Evolutionary conservation across 768 basidiomycete genomes (phyloP).

Genomic region (Multifurca ochricompacta): DNA sequence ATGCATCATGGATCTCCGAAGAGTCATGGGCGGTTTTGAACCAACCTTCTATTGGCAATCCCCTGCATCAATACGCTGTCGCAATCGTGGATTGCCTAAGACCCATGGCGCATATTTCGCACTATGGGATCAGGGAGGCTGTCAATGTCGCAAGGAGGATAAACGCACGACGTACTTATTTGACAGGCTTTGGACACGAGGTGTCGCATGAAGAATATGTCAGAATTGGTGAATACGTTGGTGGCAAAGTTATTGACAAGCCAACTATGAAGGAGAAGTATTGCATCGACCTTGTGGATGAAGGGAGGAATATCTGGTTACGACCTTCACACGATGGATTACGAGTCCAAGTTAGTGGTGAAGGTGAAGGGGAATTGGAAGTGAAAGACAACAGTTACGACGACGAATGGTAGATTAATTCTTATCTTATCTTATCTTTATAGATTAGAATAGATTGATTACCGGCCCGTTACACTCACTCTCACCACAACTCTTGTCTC

Average conservation of each 20-base stretch:
- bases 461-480: no score
- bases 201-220: slow-evolving; percentile 71
- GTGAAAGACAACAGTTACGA: slow-evolving; percentile 51
- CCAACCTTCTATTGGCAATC: slow-evolving; percentile 22
- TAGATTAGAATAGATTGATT: background rate
- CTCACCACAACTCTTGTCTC: no score
- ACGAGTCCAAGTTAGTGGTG: slow-evolving; percentile 39
- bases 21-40: slow-evolving; percentile 52
- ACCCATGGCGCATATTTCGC: slow-evolving; percentile 61
- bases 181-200: slow-evolving; percentile 73
- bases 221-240: slow-evolving; percentile 48
- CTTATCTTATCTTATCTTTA: no score
- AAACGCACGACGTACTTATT: slow-evolving; percentile 54
- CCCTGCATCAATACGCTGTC: slow-evolving; percentile 36
- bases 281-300: slow-evolving; percentile 41
- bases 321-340: slow-evolving; percentile 74
- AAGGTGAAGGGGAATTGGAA: no score
- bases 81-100: slow-evolving; percentile 74
- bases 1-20: slow-evolving; percentile 75
- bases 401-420: slow-evolving; percentile 17
- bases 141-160: slow-evolving; percentile 48
- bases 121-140: slow-evolving; percentile 66
- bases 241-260: slow-evolving; percentile 27
- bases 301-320: slow-evolving; percentile 48
- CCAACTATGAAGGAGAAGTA: slow-evolving; percentile 30